Base-by-base conservation (phyloP, 306 rosid species). In the Spatholobus suberectus region DNA sequence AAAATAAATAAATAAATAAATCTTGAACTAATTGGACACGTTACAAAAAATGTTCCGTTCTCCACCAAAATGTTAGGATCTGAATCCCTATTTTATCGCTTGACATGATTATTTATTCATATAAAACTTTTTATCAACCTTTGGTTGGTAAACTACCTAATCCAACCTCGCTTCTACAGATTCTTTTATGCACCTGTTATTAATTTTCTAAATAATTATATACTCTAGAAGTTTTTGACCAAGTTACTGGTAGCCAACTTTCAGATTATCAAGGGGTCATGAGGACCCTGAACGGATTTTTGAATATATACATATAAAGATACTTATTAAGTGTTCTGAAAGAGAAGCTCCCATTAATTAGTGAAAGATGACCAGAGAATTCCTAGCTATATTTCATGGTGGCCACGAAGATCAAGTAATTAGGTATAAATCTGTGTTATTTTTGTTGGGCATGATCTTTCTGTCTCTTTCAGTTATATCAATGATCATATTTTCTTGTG, bases 401-500 rank as follows among this genome's bases (percentile, higher is more conserved):
- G 29, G 72, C 8, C 4, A 55, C 6, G 34, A 18, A 37, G 74
- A 65, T 24, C 82, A 9, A 67, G 13, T 26, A 23, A n/a, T 51
- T 37, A 47, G 38, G 40, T 51, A 59, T 34, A 70, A 32, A n/a
- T 81, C 76, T 0, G 65, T 59, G 17, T 70, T 88, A 6, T 17
- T 58, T 40, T 70, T 84, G 58, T 41, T 87, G 4, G 70, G 83
- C 66, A 57, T 82, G 54, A 37, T 85, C 15, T 6, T 85, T 59
- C 1, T 86, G 3, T 90, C 91, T 17, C 71, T 90, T 76, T 79
- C 79, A 0, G 8, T 88, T 8, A 27, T 86, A 52, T 79, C 90
- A 11, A 82, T 86, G 73, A 17, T 88, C 73, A 69, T 90, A 43
- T 82, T 88, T 82, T 67, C 87, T 8, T 86, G 89, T 3, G 87